phyloP scores from a whole-genome alignment of 352 stramenopile genomes.

The Pythium monospermum region DNA sequence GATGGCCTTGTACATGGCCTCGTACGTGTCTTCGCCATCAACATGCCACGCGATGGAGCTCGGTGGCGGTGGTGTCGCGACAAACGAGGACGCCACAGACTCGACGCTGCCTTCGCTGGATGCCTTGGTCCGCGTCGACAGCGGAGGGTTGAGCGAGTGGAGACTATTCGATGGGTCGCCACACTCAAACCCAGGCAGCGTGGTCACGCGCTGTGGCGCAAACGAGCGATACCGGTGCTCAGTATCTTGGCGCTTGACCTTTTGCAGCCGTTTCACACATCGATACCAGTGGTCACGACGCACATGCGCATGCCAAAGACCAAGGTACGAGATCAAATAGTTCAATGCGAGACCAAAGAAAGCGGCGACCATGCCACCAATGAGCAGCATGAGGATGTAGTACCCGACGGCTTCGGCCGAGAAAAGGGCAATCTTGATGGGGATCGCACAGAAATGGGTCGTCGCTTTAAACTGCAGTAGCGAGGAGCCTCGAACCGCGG shows the following conservation, averaged over 20 bases:
- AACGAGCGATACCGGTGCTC: constrained; percentile 79
- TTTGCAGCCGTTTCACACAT: constrained; percentile 66
- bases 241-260: constrained; percentile 69
- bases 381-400: constrained; percentile 67
- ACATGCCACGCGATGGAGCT: constrained; percentile 81
- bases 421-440: constrained; percentile 47
- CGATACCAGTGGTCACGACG: constrained; percentile 81
- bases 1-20: constrained; percentile 85
- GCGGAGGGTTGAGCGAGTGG: constrained; percentile 4
- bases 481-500: constrained; percentile 37
- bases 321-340: constrained; percentile 76
- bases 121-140: constrained; percentile 20
- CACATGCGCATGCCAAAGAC: constrained; percentile 80
- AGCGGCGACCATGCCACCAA: constrained; percentile 65
- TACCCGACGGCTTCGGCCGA: constrained; percentile 53
- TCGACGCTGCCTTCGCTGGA: constrained; percentile 57
- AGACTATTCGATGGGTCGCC: constrained; percentile 2
- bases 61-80: constrained; percentile 31
- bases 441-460: constrained; percentile 55
- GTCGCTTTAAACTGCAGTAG: constrained; percentile 44
- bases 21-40: constrained; percentile 83
- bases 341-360: constrained; percentile 60
- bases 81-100: constrained; percentile 44
- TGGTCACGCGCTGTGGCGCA: constrained; percentile 54
- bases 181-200: constrained; percentile 18